phyloP scores from a whole-genome alignment of 148 eudicot genomes.

The Chenopodium formosanum region DNA sequence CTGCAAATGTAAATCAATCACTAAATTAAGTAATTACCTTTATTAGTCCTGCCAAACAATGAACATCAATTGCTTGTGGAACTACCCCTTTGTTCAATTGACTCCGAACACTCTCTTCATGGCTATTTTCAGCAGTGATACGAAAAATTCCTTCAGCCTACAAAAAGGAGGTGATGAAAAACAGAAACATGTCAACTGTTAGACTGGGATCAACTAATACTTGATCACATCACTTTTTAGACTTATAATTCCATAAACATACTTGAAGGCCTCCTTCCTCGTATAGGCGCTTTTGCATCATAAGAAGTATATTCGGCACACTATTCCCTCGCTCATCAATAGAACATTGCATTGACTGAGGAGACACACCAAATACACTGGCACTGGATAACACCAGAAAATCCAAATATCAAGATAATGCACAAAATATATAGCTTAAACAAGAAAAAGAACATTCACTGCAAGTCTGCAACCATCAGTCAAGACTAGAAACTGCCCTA shows the following conservation, averaged over 20 bases:
- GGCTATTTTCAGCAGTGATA: conserved; percentile 76
- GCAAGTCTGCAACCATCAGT: not conserved
- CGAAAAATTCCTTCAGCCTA: conserved; percentile 96
- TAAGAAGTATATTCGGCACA: conserved; percentile 76
- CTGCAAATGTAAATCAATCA: not conserved
- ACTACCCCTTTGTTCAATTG: conserved; percentile 75
- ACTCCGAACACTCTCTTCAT: conserved; percentile 59
- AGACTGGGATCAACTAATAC: not conserved
- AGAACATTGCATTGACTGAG: conserved; percentile 86
- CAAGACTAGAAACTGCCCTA: not conserved
- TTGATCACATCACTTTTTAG: too few relatives aligned
- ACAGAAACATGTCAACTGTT: conserved; percentile 8
- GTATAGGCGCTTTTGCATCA: conserved; percentile 72
- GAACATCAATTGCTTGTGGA: conserved; percentile 71
- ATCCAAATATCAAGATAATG: not conserved
- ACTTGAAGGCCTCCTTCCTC: conserved; percentile 76
- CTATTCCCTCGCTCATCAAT: conserved; percentile 77
- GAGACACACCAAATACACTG: conserved; percentile 85
- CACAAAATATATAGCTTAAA: not conserved
- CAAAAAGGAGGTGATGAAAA: conserved; percentile 19
- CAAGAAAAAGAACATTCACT: not conserved
- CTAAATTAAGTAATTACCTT: conserved; percentile 46
- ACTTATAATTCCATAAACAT: conserved; percentile 13
- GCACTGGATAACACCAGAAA: conserved; percentile 44
- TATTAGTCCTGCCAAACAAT: conserved; percentile 84